Percentiles rank a stretch among this genome's conserved stretches.
Conservation (phyloP, 176 grass and related monocot species). For the Saccharum spontaneum region DNA sequence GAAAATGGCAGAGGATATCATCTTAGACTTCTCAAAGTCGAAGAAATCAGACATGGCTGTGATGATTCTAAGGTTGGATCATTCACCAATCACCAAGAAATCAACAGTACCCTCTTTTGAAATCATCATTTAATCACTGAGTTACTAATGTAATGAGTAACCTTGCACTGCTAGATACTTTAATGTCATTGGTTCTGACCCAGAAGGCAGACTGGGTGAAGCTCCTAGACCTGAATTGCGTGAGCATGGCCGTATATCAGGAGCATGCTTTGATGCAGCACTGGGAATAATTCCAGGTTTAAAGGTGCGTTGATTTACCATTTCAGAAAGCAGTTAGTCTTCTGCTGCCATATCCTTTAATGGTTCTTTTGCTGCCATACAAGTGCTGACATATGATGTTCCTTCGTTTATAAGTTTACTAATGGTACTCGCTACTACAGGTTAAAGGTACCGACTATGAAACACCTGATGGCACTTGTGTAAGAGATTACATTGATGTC, state of each 20-base stretch:
- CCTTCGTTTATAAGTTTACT: neutral
- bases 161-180: conserved; percentile 63
- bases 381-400: neutral
- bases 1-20: conserved; percentile 98
- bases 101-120: neutral
- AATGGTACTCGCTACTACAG: conserved; percentile 27
- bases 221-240: conserved; percentile 80
- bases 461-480: conserved; percentile 80
- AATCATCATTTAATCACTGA: neutral
- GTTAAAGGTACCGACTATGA: conserved; percentile 91
- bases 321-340: neutral
- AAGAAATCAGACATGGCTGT: conserved; percentile 77
- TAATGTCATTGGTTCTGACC: conserved; percentile 97
- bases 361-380: neutral
- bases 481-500: conserved; percentile 94
- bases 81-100: neutral
- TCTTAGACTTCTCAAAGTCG: conserved; percentile 88
- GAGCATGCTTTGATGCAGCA: conserved; percentile 93
- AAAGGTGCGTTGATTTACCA: conserved; percentile 39
- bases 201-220: conserved; percentile 80
- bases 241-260: conserved; percentile 87
- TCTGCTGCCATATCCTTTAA: neutral
- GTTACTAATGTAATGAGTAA: neutral
- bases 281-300: conserved; percentile 83
- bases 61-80: conserved; percentile 79